phyloP scores from a whole-genome alignment of 805 yeast genomes.

The Candida verbasci region DNA sequence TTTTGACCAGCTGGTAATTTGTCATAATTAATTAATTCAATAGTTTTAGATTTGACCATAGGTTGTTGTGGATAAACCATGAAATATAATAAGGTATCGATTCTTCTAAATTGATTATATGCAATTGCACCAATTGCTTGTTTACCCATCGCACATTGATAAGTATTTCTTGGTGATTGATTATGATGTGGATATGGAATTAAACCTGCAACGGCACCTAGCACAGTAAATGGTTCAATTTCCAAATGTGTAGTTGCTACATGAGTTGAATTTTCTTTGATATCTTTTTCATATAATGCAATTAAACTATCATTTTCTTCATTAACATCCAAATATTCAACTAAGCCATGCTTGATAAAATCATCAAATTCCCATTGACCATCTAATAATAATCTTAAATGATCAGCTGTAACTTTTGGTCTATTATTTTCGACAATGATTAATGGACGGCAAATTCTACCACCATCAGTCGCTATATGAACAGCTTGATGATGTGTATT shows the following conservation, averaged over 20 bases:
- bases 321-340: constrained; percentile 93
- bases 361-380: constrained; percentile 90
- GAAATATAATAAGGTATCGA: constrained; percentile 86
- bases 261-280: constrained; percentile 39
- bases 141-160: constrained; percentile 96
- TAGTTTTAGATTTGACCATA: constrained; percentile 96
- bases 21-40: constrained; percentile 92
- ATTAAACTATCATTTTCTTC: constrained; percentile 94
- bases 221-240: constrained; percentile 88
- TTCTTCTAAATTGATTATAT: constrained; percentile 92
- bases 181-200: constrained; percentile 92
- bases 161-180: constrained; percentile 89
- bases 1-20: constrained; percentile 98
- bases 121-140: constrained; percentile 99
- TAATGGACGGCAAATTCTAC: constrained; percentile 94
- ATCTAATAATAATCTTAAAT: constrained; percentile 53
- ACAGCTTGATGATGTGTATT: constrained; percentile 90
- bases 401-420: constrained; percentile 68
- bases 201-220: constrained; percentile 90
- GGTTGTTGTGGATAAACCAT: constrained; percentile 99
- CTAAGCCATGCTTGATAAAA: constrained; percentile 77
- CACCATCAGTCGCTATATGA: constrained; percentile 98
- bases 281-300: constrained; percentile 73
- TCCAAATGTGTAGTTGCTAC: constrained; percentile 79
- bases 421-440: constrained; percentile 72